Conservation (phyloP, 345 rosid genomes). For the Mangifera indica region DNA sequence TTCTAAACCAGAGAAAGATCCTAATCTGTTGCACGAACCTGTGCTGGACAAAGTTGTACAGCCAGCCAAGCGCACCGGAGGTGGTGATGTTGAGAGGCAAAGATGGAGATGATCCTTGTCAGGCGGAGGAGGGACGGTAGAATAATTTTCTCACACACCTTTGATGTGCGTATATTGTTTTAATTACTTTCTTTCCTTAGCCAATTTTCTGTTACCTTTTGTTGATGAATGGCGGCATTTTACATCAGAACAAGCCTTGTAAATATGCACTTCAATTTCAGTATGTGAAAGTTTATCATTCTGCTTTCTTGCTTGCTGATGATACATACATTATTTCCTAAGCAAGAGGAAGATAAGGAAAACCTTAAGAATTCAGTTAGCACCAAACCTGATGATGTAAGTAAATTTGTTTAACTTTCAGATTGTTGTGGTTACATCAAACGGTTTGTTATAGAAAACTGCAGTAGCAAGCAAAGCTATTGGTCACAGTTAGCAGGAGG, state of each 20-base stretch:
- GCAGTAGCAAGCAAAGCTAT: not conserved
- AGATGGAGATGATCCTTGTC: constrained; percentile 31
- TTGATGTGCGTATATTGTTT: constrained; percentile 31
- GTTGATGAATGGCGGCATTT: constrained; percentile 17
- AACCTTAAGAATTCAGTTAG: constrained; percentile 12
- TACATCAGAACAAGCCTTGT: constrained; percentile 27
- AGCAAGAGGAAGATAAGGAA: not conserved
- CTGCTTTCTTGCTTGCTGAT: not conserved
- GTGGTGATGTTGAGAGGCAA: constrained; percentile 25
- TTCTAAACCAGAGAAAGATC: constrained; percentile 37
- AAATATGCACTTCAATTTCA: constrained; percentile 25
- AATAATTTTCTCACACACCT: constrained; percentile 14
- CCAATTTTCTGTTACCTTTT: not conserved
- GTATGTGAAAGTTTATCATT: not conserved
- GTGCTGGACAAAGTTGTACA: constrained; percentile 16
- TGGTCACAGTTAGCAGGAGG: no score
- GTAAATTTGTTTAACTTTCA: not conserved
- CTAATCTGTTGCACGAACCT: constrained; percentile 18
- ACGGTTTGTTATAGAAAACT: not conserved
- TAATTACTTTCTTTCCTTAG: not conserved
- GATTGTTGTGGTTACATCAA: not conserved
- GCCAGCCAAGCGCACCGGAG: constrained; percentile 19
- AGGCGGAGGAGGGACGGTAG: constrained; percentile 15
- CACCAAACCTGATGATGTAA: not conserved
- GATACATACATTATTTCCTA: no score